phyloP scores from a whole-genome alignment of 2,329 filamentous ascomycete species.

The Zelopaecilomyces penicillatus region DNA sequence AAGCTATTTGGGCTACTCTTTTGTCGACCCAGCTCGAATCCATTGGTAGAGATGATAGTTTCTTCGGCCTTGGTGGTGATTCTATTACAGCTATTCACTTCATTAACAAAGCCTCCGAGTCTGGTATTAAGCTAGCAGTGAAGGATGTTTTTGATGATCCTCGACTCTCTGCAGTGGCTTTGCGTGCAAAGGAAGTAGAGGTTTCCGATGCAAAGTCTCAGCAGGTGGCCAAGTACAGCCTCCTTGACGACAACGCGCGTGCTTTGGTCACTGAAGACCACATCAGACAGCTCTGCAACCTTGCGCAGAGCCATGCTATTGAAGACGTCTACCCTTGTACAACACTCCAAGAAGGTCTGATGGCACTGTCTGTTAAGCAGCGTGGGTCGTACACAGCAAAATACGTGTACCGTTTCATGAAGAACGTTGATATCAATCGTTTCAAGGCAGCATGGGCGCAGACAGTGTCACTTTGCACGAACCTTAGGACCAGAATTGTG shows the following conservation, averaged over 20 bases:
- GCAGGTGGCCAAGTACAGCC: not conserved
- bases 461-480: constrained; percentile 8
- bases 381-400: constrained; percentile 13
- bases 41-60: constrained; percentile 12
- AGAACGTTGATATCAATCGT: constrained; percentile 4
- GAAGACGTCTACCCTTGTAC: constrained; percentile 30
- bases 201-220: not conserved
- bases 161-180: constrained; percentile 3
- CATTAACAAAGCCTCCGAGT: constrained; percentile 4
- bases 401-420: constrained; percentile 8
- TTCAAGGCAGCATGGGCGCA: constrained; percentile 14
- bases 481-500: constrained; percentile 15
- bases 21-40: not conserved
- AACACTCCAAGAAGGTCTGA: constrained; percentile 29
- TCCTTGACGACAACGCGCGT: not conserved
- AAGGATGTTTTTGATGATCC: constrained; percentile 7
- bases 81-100: constrained; percentile 15
- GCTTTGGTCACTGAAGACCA: not conserved
- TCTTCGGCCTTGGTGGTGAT: constrained; percentile 14
- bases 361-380: constrained; percentile 18
- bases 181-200: not conserved
- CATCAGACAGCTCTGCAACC: not conserved
- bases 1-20: constrained; percentile 21
- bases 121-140: constrained; percentile 8
- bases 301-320: constrained; percentile 5